Conservation (phyloP, 2,329 filamentous ascomycete species). For the Neonectria neomacrospora region DNA sequence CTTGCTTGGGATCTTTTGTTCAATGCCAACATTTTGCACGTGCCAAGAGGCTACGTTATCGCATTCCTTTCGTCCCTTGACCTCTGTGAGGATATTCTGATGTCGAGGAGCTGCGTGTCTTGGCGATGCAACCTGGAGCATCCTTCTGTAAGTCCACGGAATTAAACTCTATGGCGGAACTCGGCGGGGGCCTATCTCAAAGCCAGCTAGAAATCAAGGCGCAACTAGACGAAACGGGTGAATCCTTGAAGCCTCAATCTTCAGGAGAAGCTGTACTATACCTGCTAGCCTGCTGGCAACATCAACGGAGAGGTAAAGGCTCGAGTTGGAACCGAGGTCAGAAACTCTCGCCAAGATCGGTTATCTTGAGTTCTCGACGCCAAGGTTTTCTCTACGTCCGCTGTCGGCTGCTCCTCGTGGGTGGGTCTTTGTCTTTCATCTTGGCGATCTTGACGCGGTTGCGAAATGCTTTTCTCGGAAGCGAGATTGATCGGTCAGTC, state of each 20-base stretch:
- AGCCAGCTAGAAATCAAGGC: background rate
- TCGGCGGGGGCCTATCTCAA: background rate
- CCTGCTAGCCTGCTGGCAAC: background rate
- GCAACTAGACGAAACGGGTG: background rate
- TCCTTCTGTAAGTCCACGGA: background rate
- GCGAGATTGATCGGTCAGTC: background rate
- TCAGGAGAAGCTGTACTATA: background rate
- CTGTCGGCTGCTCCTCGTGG: background rate
- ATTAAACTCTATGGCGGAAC: background rate
- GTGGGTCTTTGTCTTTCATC: background rate
- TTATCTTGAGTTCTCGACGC: background rate
- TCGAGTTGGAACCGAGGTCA: background rate
- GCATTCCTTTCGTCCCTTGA: background rate
- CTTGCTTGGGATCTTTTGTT: background rate
- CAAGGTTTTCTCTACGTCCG: background rate
- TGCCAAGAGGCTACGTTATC: background rate
- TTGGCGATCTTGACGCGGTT: background rate
- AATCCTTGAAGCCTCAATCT: background rate
- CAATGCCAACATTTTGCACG: background rate
- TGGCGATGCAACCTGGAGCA: background rate
- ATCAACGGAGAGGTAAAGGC: background rate
- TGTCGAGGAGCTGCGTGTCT: background rate
- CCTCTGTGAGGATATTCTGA: background rate
- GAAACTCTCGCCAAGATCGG: background rate
- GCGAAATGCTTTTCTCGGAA: background rate